phyloP scores from a whole-genome alignment of 805 yeast genomes.

The Pichia gijzeniarum region DNA sequence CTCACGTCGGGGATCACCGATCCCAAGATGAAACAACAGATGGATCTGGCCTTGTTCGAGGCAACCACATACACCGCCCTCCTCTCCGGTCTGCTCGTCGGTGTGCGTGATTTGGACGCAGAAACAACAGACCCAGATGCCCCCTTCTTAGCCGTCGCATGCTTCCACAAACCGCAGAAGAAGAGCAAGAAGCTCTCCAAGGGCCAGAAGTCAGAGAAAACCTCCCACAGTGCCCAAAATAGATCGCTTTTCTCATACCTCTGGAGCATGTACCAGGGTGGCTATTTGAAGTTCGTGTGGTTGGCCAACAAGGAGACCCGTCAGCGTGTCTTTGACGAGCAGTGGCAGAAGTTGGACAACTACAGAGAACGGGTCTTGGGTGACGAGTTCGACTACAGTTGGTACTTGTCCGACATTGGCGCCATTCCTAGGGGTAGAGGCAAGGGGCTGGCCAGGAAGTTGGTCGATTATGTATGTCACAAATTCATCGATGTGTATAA shows the following conservation, averaged over 20 bases:
- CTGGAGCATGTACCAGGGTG: constrained; percentile 31
- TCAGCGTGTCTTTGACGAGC: constrained; percentile 44
- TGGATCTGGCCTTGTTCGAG: constrained; percentile 48
- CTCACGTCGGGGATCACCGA: constrained; percentile 37
- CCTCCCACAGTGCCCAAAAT: constrained; percentile 11
- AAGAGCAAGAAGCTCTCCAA: constrained; percentile 4
- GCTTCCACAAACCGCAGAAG: constrained; percentile 35
- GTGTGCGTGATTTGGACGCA: constrained; percentile 42
- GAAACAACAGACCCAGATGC: constrained; percentile 34
- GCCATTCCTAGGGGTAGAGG: constrained; percentile 54
- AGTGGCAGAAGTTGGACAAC: constrained; percentile 39
- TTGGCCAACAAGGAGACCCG: constrained; percentile 38
- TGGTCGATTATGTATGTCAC: constrained; percentile 44
- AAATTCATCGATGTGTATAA: constrained; percentile 34
- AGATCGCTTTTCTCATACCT: constrained; percentile 28
- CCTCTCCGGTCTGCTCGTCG: constrained; percentile 43
- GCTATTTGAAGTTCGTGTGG: constrained; percentile 31
- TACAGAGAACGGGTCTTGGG: constrained; percentile 40
- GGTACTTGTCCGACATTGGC: constrained; percentile 57
- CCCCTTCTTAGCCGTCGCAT: constrained; percentile 49
- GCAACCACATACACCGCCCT: constrained; percentile 46
- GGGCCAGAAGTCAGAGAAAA: constrained; percentile 14
- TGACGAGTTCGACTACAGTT: constrained; percentile 34
- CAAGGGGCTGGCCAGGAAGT: constrained; percentile 47
- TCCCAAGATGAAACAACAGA: constrained; percentile 32